These are phyloP conservation scores for Alternaria alternata DNA, from an alignment of 2,329 filamentous ascomycete species.

Conservation along the genomic window DNA sequence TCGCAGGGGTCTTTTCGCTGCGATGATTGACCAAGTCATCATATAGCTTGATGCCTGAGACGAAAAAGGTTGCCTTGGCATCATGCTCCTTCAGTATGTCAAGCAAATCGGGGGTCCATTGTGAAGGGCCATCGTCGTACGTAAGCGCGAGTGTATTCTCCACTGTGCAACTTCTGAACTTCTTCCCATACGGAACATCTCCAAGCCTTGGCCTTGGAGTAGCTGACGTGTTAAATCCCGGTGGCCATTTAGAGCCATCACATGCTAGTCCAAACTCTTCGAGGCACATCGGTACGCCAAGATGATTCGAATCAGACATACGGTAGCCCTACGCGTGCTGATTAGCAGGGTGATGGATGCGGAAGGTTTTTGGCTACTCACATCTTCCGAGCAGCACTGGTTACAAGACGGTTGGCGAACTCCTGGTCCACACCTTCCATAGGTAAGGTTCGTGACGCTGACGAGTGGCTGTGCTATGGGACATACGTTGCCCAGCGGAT, in stretches of 20 bases:
- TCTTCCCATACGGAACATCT: not conserved
- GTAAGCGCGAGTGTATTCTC: constrained; percentile 58
- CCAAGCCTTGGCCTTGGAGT: not conserved
- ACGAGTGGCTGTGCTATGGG: not conserved
- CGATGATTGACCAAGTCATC: constrained; percentile 55
- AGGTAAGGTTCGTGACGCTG: not conserved
- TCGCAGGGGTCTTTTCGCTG: constrained; percentile 41
- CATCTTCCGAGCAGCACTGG: constrained; percentile 1
- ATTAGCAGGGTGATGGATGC: not conserved
- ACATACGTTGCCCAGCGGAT: not conserved
- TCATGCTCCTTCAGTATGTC: constrained; percentile 59
- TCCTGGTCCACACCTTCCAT: constrained; percentile 6
- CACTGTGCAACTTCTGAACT: constrained; percentile 31
- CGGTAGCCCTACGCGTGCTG: not conserved
- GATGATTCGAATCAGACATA: not conserved
- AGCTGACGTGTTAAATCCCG: constrained; percentile 1
- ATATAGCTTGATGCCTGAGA: constrained; percentile 57
- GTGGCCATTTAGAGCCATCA: constrained; percentile 1
- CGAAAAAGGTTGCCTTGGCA: constrained; percentile 55
- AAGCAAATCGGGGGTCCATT: constrained; percentile 60
- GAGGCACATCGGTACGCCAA: not conserved
- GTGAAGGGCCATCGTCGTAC: constrained; percentile 63
- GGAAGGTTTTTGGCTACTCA: not conserved
- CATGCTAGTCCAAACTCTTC: constrained; percentile 6
- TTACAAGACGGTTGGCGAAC: not conserved